Percentiles rank a stretch among this genome's conserved stretches.
Evolutionary conservation across 2,329 filamentous ascomycete species (phyloP).

Genomic region (Blastomyces gilchristii): DNA sequence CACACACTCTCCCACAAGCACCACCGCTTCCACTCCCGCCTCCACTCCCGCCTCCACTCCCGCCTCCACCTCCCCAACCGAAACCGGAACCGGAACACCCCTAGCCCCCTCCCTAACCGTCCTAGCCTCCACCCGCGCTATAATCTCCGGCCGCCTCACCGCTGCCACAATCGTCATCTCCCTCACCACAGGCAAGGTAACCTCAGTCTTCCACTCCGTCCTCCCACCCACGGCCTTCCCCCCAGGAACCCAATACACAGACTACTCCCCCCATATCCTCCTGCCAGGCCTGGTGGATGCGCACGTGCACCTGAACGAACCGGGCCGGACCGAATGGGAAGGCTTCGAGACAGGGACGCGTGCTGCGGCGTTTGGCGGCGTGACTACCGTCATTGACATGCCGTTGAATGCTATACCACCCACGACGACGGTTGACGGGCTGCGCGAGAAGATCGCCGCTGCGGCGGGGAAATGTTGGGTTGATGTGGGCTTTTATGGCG

Average conservation of each 20-base stretch:
- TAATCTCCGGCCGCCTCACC: conserved; percentile 65
- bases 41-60: background rate
- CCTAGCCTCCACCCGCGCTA: conserved; percentile 71
- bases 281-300: conserved; percentile 90
- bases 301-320: conserved; percentile 95
- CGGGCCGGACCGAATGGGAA: conserved; percentile 95
- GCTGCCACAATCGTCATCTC: conserved; percentile 78
- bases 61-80: background rate
- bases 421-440: conserved; percentile 74
- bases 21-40: background rate
- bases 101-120: conserved; percentile 52
- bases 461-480: conserved; percentile 89
- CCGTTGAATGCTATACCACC: conserved; percentile 93
- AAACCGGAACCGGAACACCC: background rate
- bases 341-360: conserved; percentile 92
- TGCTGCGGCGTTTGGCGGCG: conserved; percentile 87
- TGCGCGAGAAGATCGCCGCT: conserved; percentile 77
- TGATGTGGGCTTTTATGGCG: conserved; percentile 96
- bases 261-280: conserved; percentile 76
- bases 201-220: conserved; percentile 60
- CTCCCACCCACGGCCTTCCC: conserved; percentile 70
- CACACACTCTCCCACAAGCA: conserved; percentile 1
- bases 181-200: conserved; percentile 69
- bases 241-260: conserved; percentile 58
- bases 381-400: conserved; percentile 97